A percentile compares a stretch with the other conserved stretches of the same genome.
Evolutionary conservation across 2,329 filamentous ascomycete genomes (phyloP).

Genomic region (Aspergillus tamarii): DNA sequence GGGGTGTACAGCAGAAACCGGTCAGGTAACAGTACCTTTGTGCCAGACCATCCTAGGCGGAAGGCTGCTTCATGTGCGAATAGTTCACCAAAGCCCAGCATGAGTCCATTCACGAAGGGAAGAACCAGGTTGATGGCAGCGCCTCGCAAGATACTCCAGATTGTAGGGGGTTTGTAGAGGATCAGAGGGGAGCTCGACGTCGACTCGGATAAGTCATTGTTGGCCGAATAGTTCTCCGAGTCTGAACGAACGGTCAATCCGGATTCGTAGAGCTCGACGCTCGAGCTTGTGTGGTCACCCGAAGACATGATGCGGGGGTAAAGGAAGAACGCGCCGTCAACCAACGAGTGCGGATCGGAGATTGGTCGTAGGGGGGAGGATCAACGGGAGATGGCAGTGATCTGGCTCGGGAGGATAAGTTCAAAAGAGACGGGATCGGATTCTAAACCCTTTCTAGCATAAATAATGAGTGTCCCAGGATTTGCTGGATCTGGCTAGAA

Average conservation of each 20-base stretch:
- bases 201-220: slow-evolving; percentile 42
- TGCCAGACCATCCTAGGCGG: slow-evolving; percentile 87
- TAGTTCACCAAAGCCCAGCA: slow-evolving; percentile 95
- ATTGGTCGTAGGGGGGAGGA: not conserved
- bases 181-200: slow-evolving; percentile 44
- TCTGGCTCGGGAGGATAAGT: too few species aligned
- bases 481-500: slow-evolving; percentile 1
- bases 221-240: slow-evolving; percentile 51
- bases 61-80: slow-evolving; percentile 97
- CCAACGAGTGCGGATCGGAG: not conserved
- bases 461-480: not conserved
- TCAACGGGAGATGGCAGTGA: not conserved
- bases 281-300: slow-evolving; percentile 33
- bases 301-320: slow-evolving; percentile 35
- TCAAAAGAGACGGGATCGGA: not conserved
- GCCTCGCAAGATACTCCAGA: slow-evolving; percentile 83
- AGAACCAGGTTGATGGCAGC: slow-evolving; percentile 94
- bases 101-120: slow-evolving; percentile 96
- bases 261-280: slow-evolving; percentile 47
- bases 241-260: slow-evolving; percentile 51
- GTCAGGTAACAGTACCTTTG: slow-evolving; percentile 67
- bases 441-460: not conserved
- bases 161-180: slow-evolving; percentile 84
- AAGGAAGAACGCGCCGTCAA: slow-evolving; percentile 2
- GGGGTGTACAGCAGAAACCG: not conserved